Conservation (phyloP, 768 basidiomycete genomes). For the Daedalea quercina region DNA sequence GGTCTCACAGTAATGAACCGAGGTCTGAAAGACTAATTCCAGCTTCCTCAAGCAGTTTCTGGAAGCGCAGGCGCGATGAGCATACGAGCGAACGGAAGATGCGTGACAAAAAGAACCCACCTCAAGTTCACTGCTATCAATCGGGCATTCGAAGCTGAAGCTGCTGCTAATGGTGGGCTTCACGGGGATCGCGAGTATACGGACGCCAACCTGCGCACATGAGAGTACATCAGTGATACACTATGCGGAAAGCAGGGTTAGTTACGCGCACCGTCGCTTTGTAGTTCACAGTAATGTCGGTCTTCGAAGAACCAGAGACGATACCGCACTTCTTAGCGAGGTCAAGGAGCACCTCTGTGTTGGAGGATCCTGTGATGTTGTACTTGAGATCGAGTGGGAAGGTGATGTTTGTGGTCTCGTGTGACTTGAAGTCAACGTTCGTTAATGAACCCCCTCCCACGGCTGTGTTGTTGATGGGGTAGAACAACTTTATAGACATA, state of each 20-base stretch:
- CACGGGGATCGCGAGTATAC: conserved; percentile 57
- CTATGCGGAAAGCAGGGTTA: not conserved
- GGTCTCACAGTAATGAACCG: conserved; percentile 2
- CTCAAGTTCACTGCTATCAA: conserved; percentile 29
- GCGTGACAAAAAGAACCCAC: conserved; percentile 18
- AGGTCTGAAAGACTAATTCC: conserved; percentile 9
- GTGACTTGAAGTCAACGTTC: conserved; percentile 37
- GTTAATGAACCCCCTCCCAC: conserved; percentile 56
- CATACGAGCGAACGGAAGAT: not conserved
- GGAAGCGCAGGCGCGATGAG: not conserved
- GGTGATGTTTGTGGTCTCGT: conserved; percentile 55
- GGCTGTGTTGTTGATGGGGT: conserved; percentile 66
- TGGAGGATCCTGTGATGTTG: conserved; percentile 46
- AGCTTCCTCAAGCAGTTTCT: conserved; percentile 6
- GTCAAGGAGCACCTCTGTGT: conserved; percentile 48
- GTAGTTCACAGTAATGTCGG: conserved; percentile 55
- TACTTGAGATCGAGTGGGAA: conserved; percentile 74
- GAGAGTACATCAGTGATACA: not conserved
- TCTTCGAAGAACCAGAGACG: conserved; percentile 30
- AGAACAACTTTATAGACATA: conserved; percentile 48
- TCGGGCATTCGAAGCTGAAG: conserved; percentile 60
- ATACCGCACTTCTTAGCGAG: conserved; percentile 56
- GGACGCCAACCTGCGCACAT: conserved; percentile 48
- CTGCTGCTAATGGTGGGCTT: conserved; percentile 59
- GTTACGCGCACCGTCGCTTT: conserved; percentile 53